Base-by-base conservation (phyloP, 2,329 filamentous ascomycete genomes). In the Ophiocordyceps australis region DNA sequence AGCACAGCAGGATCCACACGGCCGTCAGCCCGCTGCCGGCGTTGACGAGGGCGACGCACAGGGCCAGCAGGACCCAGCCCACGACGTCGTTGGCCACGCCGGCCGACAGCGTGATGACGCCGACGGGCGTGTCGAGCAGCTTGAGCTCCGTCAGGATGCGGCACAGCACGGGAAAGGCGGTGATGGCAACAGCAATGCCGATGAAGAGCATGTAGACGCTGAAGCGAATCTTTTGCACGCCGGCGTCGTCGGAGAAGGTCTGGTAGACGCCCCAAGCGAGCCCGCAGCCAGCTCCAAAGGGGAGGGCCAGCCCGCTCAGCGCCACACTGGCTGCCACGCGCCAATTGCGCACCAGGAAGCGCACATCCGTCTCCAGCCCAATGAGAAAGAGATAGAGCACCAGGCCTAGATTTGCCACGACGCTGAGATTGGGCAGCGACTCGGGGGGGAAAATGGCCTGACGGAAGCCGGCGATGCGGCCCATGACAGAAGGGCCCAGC, bases 11-110 rank as follows among this genome's bases (percentile, higher is more conserved):
- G 5, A 93, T 82, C 52, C 72, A 95, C 1, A 95, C 61, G 0
- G 86, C 83, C 0, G 81, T 74, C 13, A 95, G 48, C 0, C 86
- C 86, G 23, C 65, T 75, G 11, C 72, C 73, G 17, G 85, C 82
- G 43, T 95, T 95, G 40, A 93, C 85, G 15, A 95, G 63, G 1
- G 86, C 80, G 18, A 95, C 85, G 37, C 86, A 94, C 16, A 95
- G 73, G 0, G 86, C 86, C 14, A 95, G 71, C 11, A 95, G 59
- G 35, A 94, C 75, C 86, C 86, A 95, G 30, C 52, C 46, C n/a
- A 50, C 44, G 7, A 57, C 82, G 42, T 95, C 86, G 45, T 95
- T 94, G 2, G 81, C 82, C 10, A 94, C 83, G 26, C 86, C 86
- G 5, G 85, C 85, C 4, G 85, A 83, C 7, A 94, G 62, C 2